These are phyloP conservation scores for Wickerhamomyces pijperi DNA, from an alignment of 805 yeast species.

Conservation along the genomic window DNA sequence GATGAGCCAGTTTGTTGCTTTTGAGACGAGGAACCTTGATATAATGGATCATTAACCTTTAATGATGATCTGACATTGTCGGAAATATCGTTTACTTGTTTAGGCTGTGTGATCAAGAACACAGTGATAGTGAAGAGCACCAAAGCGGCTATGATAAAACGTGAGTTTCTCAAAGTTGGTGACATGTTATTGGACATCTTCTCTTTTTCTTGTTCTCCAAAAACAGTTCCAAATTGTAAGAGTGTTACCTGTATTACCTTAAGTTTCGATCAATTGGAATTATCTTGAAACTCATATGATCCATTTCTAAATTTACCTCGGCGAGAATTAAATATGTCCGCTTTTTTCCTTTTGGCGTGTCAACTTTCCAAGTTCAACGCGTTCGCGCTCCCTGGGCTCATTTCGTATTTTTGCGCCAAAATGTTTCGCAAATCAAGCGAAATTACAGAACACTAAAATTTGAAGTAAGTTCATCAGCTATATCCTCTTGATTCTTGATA, in stretches of 20 bases:
- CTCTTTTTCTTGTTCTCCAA: too few relatives aligned
- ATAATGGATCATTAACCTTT: slow-evolving; percentile 2
- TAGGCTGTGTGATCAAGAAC: slow-evolving; percentile 35
- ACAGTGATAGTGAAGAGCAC: slow-evolving; percentile 38
- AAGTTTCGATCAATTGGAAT: too few relatives aligned
- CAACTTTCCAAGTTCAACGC: too few relatives aligned
- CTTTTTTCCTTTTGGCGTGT: not conserved
- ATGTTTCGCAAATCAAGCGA: not conserved
- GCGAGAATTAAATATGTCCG: not conserved
- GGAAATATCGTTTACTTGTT: slow-evolving; percentile 22
- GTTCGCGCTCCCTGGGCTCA: too few relatives aligned
- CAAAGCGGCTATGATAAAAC: slow-evolving; percentile 39
- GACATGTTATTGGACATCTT: slow-evolving; percentile 4
- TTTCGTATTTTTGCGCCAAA: not conserved
- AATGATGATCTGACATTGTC: slow-evolving; percentile 18
- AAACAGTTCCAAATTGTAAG: too few relatives aligned
- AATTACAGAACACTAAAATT: not conserved
- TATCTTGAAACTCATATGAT: too few relatives aligned
- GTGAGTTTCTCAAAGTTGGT: slow-evolving; percentile 34
- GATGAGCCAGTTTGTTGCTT: too few relatives aligned
- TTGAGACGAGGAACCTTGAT: slow-evolving; percentile 1
- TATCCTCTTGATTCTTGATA: too few relatives aligned
- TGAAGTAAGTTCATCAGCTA: too few relatives aligned
- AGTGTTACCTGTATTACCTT: too few relatives aligned
- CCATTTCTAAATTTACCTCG: too few relatives aligned